Conservation (phyloP, 2,329 filamentous ascomycete genomes). For the Botrytis medusae region DNA sequence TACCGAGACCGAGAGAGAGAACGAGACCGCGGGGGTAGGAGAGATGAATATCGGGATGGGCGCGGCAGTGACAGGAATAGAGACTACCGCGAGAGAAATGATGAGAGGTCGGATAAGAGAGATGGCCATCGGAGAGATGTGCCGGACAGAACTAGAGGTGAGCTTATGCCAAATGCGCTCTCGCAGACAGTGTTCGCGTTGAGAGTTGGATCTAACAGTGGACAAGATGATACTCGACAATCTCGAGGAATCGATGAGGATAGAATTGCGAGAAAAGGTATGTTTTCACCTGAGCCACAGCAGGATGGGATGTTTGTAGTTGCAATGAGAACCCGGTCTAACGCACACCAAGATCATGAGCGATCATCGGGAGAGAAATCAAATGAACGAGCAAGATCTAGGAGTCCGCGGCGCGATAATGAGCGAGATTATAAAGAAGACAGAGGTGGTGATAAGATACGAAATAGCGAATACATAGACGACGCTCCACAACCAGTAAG, state of each 20-base stretch:
- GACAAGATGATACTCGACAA: constrained; percentile 1
- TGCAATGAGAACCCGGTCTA: constrained; percentile 23
- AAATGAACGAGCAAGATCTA: constrained; percentile 28
- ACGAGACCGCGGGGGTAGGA: constrained; percentile 33
- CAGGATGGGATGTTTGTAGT: constrained; percentile 8
- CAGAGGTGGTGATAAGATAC: constrained; percentile 24
- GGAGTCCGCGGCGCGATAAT: constrained; percentile 23
- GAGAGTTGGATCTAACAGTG: constrained; percentile 22
- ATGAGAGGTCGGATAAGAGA: constrained; percentile 29
- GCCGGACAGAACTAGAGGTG: constrained; percentile 22
- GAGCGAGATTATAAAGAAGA: constrained; percentile 25
- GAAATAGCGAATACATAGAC: not conserved
- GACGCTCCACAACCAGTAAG: constrained; percentile 37
- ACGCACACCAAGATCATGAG: constrained; percentile 30
- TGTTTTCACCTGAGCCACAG: not conserved
- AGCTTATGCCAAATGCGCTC: constrained; percentile 11
- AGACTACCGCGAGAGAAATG: constrained; percentile 27
- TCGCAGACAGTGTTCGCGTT: constrained; percentile 20
- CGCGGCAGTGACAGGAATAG: constrained; percentile 29
- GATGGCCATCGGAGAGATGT: constrained; percentile 14
- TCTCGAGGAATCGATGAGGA: constrained; percentile 14
- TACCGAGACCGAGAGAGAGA: constrained; percentile 43
- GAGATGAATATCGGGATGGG: constrained; percentile 30
- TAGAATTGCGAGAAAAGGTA: constrained; percentile 22
- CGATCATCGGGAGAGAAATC: constrained; percentile 28